Percentiles rank a stretch among this genome's conserved stretches.
Evolutionary conservation across 805 yeast genomes (phyloP).

Genomic region (Tetrapisispora pingtungensis): DNA sequence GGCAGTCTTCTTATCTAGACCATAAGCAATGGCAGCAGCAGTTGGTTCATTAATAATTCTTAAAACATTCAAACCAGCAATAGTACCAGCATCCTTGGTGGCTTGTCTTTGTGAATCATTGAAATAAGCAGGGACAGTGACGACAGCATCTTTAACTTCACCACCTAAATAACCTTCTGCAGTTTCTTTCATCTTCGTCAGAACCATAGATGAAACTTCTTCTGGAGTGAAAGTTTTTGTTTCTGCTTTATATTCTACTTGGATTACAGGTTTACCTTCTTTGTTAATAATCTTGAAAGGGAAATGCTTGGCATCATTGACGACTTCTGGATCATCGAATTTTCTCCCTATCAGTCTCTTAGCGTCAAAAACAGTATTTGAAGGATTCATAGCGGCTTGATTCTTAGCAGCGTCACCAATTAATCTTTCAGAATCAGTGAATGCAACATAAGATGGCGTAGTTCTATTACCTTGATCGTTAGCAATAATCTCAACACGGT

Average conservation of each 20-base stretch:
- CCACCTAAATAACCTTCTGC: constrained; percentile 84
- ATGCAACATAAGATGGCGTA: constrained; percentile 93
- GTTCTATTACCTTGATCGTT: constrained; percentile 98
- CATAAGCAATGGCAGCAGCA: constrained; percentile 96
- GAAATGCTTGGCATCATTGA: constrained; percentile 69
- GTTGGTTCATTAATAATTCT: constrained; percentile 96
- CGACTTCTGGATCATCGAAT: constrained; percentile 69
- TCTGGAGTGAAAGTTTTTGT: constrained; percentile 84
- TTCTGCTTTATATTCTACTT: constrained; percentile 78
- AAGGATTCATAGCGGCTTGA: constrained; percentile 91
- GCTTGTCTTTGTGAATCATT: constrained; percentile 98
- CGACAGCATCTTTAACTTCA: constrained; percentile 79
- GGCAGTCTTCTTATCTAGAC: constrained; percentile 68
- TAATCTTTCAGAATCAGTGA: constrained; percentile 84
- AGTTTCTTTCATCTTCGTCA: constrained; percentile 80
- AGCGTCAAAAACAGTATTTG: constrained; percentile 82
- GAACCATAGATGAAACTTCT: constrained; percentile 89
- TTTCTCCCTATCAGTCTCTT: constrained; percentile 92
- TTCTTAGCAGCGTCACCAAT: constrained; percentile 97
- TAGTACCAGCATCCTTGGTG: constrained; percentile 93
- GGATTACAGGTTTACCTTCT: constrained; percentile 69
- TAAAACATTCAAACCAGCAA: constrained; percentile 90
- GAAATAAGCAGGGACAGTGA: constrained; percentile 95
- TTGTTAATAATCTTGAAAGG: constrained; percentile 73
- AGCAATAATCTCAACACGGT: constrained; percentile 90